Percentiles rank a stretch among this genome's conserved stretches.
These are phyloP conservation scores for Bremia lactucae DNA, from an alignment of 352 stramenopile species.

Conservation along the genomic window DNA sequence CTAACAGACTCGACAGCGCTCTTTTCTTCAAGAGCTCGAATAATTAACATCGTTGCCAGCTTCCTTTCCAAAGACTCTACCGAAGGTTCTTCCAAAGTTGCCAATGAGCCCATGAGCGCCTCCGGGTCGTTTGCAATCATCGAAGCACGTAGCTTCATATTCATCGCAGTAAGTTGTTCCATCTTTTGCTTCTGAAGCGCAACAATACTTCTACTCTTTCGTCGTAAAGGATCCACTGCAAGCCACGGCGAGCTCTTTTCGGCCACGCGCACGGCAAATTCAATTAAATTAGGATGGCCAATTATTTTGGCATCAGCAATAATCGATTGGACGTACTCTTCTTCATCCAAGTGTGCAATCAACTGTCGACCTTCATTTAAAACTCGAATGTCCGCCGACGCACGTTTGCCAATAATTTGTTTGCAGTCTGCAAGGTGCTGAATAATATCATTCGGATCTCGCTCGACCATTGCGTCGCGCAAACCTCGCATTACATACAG, in stretches of 20 bases:
- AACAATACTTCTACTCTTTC: constrained; percentile 26
- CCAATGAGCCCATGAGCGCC: constrained; percentile 55
- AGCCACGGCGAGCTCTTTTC: constrained; percentile 55
- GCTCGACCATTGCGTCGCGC: constrained; percentile 38
- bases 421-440: constrained; percentile 46
- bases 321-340: constrained; percentile 67
- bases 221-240: constrained; percentile 38
- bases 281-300: constrained; percentile 43
- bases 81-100: constrained; percentile 51
- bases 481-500: constrained; percentile 47
- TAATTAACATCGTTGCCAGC: constrained; percentile 76
- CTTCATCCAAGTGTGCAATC: constrained; percentile 55
- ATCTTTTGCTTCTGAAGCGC: constrained; percentile 22
- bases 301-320: constrained; percentile 50
- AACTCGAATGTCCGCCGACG: constrained; percentile 48
- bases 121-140: constrained; percentile 61
- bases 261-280: constrained; percentile 49
- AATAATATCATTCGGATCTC: constrained; percentile 51
- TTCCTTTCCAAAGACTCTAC: constrained; percentile 61
- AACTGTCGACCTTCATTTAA: constrained; percentile 38
- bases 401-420: constrained; percentile 43
- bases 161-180: constrained; percentile 33
- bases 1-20: constrained; percentile 42
- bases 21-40: constrained; percentile 65
- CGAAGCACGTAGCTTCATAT: constrained; percentile 40